Base-by-base conservation (phyloP, 257 asterid genomes). In the Solanum boliviense region DNA sequence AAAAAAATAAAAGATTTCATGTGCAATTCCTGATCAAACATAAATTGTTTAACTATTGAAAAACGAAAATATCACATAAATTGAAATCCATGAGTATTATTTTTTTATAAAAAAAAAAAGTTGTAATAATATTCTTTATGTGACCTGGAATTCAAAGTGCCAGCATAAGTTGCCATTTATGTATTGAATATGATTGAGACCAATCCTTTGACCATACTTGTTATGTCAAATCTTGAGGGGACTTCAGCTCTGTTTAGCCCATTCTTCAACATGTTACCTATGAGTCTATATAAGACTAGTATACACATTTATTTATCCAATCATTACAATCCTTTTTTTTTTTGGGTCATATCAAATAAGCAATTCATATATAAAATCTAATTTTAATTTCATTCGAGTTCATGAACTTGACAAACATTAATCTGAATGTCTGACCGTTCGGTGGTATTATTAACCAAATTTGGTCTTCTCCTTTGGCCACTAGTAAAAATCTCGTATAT, bases 211-310 rank as follows among this genome's bases (percentile, higher is more conserved):
- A 86, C 89, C 48, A 36, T 23, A 38, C 34, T 85, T 60, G 87
- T 60, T 85, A 85, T 71, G 91, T 90, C 91, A 88, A 90, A 81
- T 23, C 84, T 90, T 86, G 84, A 89, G 25, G 84, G 88, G 75
- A 52, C 87, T 34, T 83, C 70, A 29, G 21, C 31, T 32, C 13
- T 75, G 58, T 74, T 31, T 48, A 84, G 44, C 85, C 65, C 32
- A 52, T n/a, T 72, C 78, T 75, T 29, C 15, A 70, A 67, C 68
- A 83, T 27, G 35, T 88, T 73, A 87, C 34, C 83, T 74, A 74
- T 21, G 52, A 35, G 32, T 36, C 83, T 74, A 74, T 35, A 9
- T 74, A 36, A 5, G 83, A 74, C 83, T 74, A 4, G 12, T 74
- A 35, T 35, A 8, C 3, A 74, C 18, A 58, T 58, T 58, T 8